Evolutionary conservation across 139 green algal genomes (phyloP).

Genomic region (Micractinium conductrix): DNA sequence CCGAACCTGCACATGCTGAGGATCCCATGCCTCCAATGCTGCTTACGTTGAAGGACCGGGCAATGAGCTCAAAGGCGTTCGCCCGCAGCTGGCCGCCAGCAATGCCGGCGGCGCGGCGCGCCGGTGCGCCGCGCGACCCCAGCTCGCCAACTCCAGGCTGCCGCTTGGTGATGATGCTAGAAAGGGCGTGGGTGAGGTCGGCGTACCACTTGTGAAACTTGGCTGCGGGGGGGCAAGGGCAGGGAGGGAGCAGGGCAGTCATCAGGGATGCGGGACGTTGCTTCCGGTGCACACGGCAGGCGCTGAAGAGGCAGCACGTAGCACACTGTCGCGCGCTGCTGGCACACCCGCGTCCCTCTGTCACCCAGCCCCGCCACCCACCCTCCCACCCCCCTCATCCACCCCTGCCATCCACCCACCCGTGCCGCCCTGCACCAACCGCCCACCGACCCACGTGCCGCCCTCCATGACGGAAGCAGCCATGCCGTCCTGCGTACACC

Average conservation of each 20-base stretch:
- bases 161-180: constrained; percentile 31
- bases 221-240: not conserved
- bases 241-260: not conserved
- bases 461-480: too few relatives aligned
- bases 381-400: too few relatives aligned
- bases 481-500: not conserved
- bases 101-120: not conserved
- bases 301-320: too few relatives aligned
- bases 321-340: too few relatives aligned
- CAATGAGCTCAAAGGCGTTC: constrained; percentile 48
- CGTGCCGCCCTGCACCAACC: too few relatives aligned
- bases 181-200: constrained; percentile 36
- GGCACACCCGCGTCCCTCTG: too few relatives aligned
- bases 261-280: too few relatives aligned
- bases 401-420: too few relatives aligned
- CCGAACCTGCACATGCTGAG: not conserved
- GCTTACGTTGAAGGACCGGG: constrained; percentile 11
- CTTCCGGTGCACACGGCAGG: too few relatives aligned
- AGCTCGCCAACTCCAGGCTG: not conserved
- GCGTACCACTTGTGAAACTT: constrained; percentile 63
- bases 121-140: not conserved
- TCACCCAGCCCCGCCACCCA: too few relatives aligned
- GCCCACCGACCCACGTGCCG: too few relatives aligned
- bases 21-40: not conserved
- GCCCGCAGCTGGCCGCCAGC: not conserved